Percentiles rank a stretch among this genome's conserved stretches.
phyloP scores from a whole-genome alignment of 495 filamentous ascomycete genomes.

The Lasiosphaeria ovina region DNA sequence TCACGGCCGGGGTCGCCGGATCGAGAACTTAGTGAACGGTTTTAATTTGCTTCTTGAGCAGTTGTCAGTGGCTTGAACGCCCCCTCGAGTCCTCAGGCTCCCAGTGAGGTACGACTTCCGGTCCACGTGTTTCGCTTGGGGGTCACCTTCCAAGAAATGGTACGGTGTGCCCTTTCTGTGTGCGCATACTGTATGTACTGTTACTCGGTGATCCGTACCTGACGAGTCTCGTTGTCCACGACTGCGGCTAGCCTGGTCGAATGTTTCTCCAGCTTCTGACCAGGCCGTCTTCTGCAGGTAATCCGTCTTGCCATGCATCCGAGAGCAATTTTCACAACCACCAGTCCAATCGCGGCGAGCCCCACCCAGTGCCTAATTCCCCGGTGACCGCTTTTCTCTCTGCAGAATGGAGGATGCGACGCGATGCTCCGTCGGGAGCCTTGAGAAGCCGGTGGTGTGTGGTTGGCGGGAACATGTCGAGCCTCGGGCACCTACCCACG shows the following conservation, averaged over 20 bases:
- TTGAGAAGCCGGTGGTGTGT: not conserved
- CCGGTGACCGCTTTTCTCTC: slow-evolving; percentile 27
- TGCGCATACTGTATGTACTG: not conserved
- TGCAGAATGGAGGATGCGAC: not conserved
- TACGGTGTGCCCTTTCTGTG: too few species aligned
- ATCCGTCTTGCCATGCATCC: slow-evolving; percentile 13
- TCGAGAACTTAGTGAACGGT: too few species aligned
- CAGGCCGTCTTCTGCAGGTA: not conserved
- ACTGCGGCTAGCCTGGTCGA: not conserved
- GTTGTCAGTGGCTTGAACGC: too few species aligned
- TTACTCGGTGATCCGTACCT: not conserved
- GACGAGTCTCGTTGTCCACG: not conserved
- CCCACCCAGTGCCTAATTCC: slow-evolving; percentile 10
- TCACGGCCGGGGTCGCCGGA: too few species aligned
- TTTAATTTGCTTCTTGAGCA: too few species aligned
- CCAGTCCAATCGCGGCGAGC: slow-evolving; percentile 18
- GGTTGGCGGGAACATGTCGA: not conserved
- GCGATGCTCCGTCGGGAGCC: not conserved
- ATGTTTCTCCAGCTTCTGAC: not conserved
- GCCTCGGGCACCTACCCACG: too few species aligned
- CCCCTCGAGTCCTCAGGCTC: too few species aligned
- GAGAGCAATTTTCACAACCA: slow-evolving; percentile 10
- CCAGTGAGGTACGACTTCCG: not conserved
- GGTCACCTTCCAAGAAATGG: too few species aligned
- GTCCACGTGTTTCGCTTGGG: not conserved